Base-by-base conservation (phyloP, 139 green algal genomes). In the Volvox africanus region DNA sequence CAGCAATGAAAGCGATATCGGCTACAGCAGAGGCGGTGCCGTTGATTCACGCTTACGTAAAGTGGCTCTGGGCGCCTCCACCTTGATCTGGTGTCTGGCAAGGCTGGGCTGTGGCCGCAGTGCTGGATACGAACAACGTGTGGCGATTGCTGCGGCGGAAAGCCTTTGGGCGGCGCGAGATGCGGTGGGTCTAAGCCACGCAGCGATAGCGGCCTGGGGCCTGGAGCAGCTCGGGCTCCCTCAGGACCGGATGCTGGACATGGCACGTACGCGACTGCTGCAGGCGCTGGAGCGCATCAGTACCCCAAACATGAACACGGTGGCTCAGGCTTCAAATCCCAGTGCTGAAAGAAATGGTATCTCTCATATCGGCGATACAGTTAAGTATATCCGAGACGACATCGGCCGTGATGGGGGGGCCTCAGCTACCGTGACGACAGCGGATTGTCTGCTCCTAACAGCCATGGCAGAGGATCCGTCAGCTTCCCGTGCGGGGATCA, bases 51-150 rank as follows among this genome's bases (percentile, higher is more conserved):
- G 9, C 9, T 5, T 5, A 55, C 44, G 44, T 18, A 21, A 36
- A 14, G 81, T 61, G 81, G 30, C 21, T 0, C 30, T 87, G 81
- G 61, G 30, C 61, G 81, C 81, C 28, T 61, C 37, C 36, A 67
- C 37, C 0, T 55, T 82, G 22, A 89, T 89, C 69, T 89, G 85
- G 85, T 71, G 37, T 36, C 37, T 89, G 35, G 85, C 37, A 12
- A 36, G 28, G 37, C 85, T 89, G 85, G 44, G 69, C 50, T 26
- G 50, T 24, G 86, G 50, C 14, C 44, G 50, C 35, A 26, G 1
- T 11, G 14, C 5, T n/a, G 20, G 19, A 30, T 73, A 20, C 1
- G 44, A 89, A 69, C 71, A 36, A 69, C 33, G 30, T 24, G 85
- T 71, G 37, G 69, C 16, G 26, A 5, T 36, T 21, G 50, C 30